Evolutionary conservation across 257 asterid species (phyloP), one percentile per base, ranked within the genome.

Genomic region (Fraxinus quadrangulata): DNA sequence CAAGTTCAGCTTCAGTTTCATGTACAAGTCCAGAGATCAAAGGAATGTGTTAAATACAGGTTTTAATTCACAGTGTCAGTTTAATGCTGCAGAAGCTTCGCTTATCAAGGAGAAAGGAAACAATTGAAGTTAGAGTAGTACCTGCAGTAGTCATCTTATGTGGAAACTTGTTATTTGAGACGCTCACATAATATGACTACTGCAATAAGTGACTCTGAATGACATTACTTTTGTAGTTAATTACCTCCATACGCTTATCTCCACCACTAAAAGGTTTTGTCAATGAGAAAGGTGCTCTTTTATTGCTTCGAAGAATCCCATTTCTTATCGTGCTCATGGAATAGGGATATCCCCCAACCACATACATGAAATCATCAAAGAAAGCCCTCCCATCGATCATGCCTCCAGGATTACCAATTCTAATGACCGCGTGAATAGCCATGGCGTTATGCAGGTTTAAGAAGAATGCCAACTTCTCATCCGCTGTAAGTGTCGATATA

Each of bases 341-440:
- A 79, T 86, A 90, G 31, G 93, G 83, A 72, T 82, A 83, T 45
- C 99, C 99, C 19, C 99, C 98, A 24, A 95, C 74, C 11, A 95
- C 78, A 51, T 95, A 93, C 88, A 88, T 83, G 82, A 95, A 95
- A 16, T 95, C 98, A 0, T 96, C 78, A 73, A 92, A 90, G 83
- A 90, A 94, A 26, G 92, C 54, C 85, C 94, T 89, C 77, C 94
- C 72, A 19, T 92, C 97, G 11, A 92, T 89, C 92, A 90, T 84
- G 51, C 87, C 93, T 65, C 98, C 99, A 0, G 99, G 99, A 76
- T 83, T 88, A 51, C 99, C 98, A 14, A 95, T 67, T 79, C 96
- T 85, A 45, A 93, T 88, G 24, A 89, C 99, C 5, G 94, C 96
- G 74, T 95, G 99, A 76, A 95, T 89, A 10, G 92, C 96, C 97